Evolutionary conservation across 139 green algal genomes (phyloP), one percentile per base, ranked within the genome.

Genomic region (Dunaliella sp.): DNA sequence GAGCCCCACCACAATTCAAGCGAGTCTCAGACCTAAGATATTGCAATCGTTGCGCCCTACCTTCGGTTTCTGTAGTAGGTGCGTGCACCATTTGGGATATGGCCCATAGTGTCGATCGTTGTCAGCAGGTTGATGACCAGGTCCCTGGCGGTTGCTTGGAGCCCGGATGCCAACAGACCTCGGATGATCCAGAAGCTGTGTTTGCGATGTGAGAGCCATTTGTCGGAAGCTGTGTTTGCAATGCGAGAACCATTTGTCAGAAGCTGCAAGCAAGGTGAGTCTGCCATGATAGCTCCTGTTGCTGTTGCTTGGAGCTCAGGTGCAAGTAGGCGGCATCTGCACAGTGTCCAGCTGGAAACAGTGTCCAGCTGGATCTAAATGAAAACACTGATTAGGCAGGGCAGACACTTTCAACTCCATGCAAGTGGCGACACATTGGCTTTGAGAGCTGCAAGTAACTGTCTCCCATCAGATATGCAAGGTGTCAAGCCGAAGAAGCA

Each of bases 11-110:
- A n/a, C n/a, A n/a, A n/a, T n/a, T n/a, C n/a, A n/a, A n/a, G n/a
- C n/a, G n/a, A n/a, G n/a, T n/a, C n/a, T n/a, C n/a, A n/a, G n/a
- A n/a, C n/a, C n/a, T n/a, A n/a, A n/a, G n/a, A n/a, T n/a, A n/a
- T n/a, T n/a, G n/a, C n/a, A n/a, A n/a, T n/a, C n/a, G n/a, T n/a
- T n/a, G n/a, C n/a, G n/a, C n/a, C n/a, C 73, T 35, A 92, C 93
- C 90, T 95, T 59, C 96, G 92, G 87, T 99, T 98, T 26, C 97
- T 83, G 92, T 99, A 99, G 91, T 99, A 99, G 2, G 85, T 78
- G 25, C 95, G 87, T 0, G 89, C 87, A 24, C 97, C 97, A 84
- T 99, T 99, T 34, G 97, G 97, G 25, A 99, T 91, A 83, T 94
- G 92, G n/a, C 95, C 97, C 80, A 93, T 91, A 1, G 1, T 28